phyloP scores from a whole-genome alignment of 192 early-diverging fungal genomes.

The Coemansia sp. region DNA sequence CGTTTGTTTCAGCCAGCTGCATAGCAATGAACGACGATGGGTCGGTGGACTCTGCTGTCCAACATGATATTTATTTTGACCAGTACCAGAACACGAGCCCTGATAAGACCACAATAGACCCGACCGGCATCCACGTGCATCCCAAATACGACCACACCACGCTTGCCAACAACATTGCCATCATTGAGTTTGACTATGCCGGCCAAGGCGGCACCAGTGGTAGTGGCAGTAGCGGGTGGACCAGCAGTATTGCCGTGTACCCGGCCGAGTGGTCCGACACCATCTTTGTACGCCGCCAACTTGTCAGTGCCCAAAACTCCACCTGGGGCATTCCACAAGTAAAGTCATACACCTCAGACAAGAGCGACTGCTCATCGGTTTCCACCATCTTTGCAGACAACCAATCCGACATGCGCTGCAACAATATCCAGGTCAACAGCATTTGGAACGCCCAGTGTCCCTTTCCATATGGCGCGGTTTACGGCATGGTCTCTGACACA shows the following conservation, averaged over 20 bases:
- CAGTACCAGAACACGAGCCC: constrained; percentile 10
- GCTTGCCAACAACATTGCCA: constrained; percentile 28
- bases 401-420: constrained; percentile 11
- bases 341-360: neutral
- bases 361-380: constrained; percentile 1
- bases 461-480: constrained; percentile 30
- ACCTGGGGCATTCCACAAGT: constrained; percentile 11
- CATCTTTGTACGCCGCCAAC: constrained; percentile 15
- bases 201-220: neutral
- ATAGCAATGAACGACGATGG: constrained; percentile 7
- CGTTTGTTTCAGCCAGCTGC: constrained; percentile 32
- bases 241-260: constrained; percentile 23
- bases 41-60: neutral
- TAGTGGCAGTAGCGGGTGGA: constrained; percentile 6
- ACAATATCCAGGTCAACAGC: constrained; percentile 6
- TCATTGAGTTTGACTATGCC: constrained; percentile 20
- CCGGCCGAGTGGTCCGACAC: constrained; percentile 20
- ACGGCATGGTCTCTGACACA: constrained; percentile 11
- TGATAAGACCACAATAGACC: constrained; percentile 4
- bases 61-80: constrained; percentile 28
- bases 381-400: constrained; percentile 22
- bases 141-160: constrained; percentile 2
- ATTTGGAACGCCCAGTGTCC: constrained; percentile 10
- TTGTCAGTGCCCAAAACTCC: neutral
- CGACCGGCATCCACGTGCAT: constrained; percentile 15